Evolutionary conservation across 306 rosid genomes (phyloP), one percentile per base, ranked within the genome.

Genomic region (Prunus salicina): DNA sequence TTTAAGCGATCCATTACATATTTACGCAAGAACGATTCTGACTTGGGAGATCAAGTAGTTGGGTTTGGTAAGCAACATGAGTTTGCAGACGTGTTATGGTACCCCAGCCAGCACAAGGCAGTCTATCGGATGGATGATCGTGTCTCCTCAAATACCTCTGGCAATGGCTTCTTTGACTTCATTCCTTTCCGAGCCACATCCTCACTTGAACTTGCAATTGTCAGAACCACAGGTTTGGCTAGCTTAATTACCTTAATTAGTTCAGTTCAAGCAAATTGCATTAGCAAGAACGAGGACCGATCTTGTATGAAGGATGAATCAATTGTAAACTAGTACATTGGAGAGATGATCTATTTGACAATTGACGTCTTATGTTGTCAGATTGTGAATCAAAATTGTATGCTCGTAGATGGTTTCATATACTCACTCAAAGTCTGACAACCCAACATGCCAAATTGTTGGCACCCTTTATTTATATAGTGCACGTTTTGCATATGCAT

Each of bases 1-100:
- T 93, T 93, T 83, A 91, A 93, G 84, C 70, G 98, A 80, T 89
- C 96, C 58, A 84, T 93, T 53, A 88, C 87, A 0, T 93, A 84
- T 63, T 32, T 86, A 65, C 71, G 76, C 20, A 84, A 81, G 67
- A n/a, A 41, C 55, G 97, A 93, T 75, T 78, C 79, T 0, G 90
- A 91, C 73, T 87, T 93, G 82, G 91, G 88, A 67, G 92, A 87
- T 4, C 30, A 86, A 87, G 89, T 79, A 27, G 49, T 2, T 3
- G 19, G 16, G 20, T 89, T 91, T 64, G 97, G 98, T 2, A 78
- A 67, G 9, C 34, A 77, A 28, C 91, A 91, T 27, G 97, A 93
- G 74, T 93, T 89, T 70, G 97, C 81, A 0, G 98, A 93, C 32
- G 77, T 93, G 66, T 74, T 76, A 6, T 93, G 98, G 97, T 91